Evolutionary conservation across 805 yeast genomes (phyloP), one percentile per base, ranked within the genome.

Genomic region (Candida fluviatilis): DNA sequence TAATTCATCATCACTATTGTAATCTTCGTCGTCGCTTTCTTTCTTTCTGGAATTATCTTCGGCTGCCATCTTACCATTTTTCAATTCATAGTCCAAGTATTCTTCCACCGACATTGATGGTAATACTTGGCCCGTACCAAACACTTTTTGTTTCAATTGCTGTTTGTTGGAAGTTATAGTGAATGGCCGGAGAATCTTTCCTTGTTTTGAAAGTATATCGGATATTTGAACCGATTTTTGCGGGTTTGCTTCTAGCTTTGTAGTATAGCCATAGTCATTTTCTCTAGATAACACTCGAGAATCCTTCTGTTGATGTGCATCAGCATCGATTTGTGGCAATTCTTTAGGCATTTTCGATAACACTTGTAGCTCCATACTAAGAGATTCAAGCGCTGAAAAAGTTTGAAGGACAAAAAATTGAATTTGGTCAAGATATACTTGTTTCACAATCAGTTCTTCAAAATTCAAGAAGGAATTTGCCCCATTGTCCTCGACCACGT

Each of bases 81-180:
- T 80, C 45, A 85, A 67, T 55, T 93, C 99, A 49, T 87, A 79
- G 34, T 89, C 95, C 37, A 93, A 66, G 43, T 84, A 82, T 50
- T 93, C 97, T 47, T 93, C 99, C 0, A 93, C 89, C 0, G 95
- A 70, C 93, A 93, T 87, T 0, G 97, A 87, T 2, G 99, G 99
- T 19, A 91, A 69, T 18, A 74, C 79, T 60, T 93, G 97, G 1
- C 97, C 99, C 2, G 95, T 87, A 1, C 97, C 96, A 49, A 76
- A 79, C 0, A 90, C 96, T 50, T 81, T 76, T 23, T 70, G 64
- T 40, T 73, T 67, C 13, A 87, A 47, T 33, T 81, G 76, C 26
- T 77, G 78, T 42, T 78, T 72, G 31, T 71, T 62, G 1, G 55
- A 48, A 7, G 82, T 77, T 13, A 91, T 71, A 0, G 91, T 84